phyloP scores from a whole-genome alignment of 257 asterid genomes.

The Ligustrum vulgare region DNA sequence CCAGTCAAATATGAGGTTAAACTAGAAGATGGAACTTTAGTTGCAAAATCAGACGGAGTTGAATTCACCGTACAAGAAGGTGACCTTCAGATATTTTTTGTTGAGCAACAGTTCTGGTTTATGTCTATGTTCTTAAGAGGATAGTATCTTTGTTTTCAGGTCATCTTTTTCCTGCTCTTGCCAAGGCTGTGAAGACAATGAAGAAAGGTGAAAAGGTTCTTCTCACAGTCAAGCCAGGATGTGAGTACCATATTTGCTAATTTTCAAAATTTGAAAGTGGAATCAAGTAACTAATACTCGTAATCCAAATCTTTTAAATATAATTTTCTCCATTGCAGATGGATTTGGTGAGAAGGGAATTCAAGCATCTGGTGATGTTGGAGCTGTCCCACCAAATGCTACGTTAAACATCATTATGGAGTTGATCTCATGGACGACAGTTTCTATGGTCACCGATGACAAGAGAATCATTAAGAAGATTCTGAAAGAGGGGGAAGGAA shows the following conservation, averaged over 20 bases:
- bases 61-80: slow-evolving; percentile 64
- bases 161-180: slow-evolving; percentile 57
- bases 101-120: background rate
- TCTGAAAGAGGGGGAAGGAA: slow-evolving; percentile 56
- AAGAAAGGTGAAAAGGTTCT: slow-evolving; percentile 61
- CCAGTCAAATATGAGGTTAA: slow-evolving; percentile 63
- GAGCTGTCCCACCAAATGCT: slow-evolving; percentile 55
- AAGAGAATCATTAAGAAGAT: slow-evolving; percentile 50
- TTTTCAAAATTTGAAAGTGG: background rate
- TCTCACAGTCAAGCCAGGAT: slow-evolving; percentile 57
- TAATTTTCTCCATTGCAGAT: slow-evolving; percentile 32
- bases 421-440: slow-evolving; percentile 55
- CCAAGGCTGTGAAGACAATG: slow-evolving; percentile 66
- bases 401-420: slow-evolving; percentile 39
- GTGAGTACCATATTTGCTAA: slow-evolving; percentile 22
- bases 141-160: slow-evolving; percentile 28
- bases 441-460: slow-evolving; percentile 46
- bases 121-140: background rate
- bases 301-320: background rate
- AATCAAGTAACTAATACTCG: background rate
- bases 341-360: slow-evolving; percentile 66
- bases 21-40: slow-evolving; percentile 52
- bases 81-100: background rate
- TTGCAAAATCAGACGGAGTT: slow-evolving; percentile 53
- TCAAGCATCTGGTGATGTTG: slow-evolving; percentile 40